Evolutionary conservation across 768 basidiomycete species (phyloP).

Genomic region (Mycena crocata): DNA sequence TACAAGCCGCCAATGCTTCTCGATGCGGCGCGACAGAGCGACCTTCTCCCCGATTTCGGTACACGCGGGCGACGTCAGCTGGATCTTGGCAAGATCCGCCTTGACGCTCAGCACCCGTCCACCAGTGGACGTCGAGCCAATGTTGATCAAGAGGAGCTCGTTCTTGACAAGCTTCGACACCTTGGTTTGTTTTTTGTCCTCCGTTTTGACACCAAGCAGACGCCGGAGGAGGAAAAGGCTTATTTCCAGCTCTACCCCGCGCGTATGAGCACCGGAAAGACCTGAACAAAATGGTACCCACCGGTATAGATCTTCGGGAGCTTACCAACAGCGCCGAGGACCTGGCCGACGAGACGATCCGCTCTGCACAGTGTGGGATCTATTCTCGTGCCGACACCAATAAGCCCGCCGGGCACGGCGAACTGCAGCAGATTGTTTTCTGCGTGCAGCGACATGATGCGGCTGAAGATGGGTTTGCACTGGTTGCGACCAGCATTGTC

Average conservation of each 20-base stretch:
- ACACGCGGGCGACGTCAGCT: conserved; percentile 93
- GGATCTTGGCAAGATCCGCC: conserved; percentile 94
- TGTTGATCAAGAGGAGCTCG: conserved; percentile 95
- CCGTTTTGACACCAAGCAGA: conserved; percentile 96
- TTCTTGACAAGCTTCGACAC: conserved; percentile 91
- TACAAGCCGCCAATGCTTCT: conserved; percentile 98
- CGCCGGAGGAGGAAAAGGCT: conserved; percentile 95
- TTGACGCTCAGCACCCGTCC: conserved; percentile 95
- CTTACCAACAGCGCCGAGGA: conserved; percentile 94
- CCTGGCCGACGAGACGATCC: conserved; percentile 96
- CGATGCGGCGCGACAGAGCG: conserved; percentile 91
- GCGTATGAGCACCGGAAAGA: background rate
- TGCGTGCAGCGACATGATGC: conserved; percentile 91
- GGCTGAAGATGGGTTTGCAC: conserved; percentile 94
- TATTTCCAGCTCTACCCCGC: conserved; percentile 82
- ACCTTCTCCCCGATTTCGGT: conserved; percentile 99
- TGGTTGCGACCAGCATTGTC: conserved; percentile 89
- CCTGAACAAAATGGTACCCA: conserved; percentile 41
- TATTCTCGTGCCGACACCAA: conserved; percentile 97
- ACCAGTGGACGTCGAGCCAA: conserved; percentile 96
- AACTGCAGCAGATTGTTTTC: conserved; percentile 95
- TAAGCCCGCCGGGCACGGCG: conserved; percentile 96
- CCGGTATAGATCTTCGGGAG: conserved; percentile 94
- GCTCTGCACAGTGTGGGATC: conserved; percentile 97
- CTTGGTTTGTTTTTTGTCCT: conserved; percentile 99